Base-by-base conservation (phyloP, 1,284 basidiomycete genomes). In the Boletus albobrunnescens region DNA sequence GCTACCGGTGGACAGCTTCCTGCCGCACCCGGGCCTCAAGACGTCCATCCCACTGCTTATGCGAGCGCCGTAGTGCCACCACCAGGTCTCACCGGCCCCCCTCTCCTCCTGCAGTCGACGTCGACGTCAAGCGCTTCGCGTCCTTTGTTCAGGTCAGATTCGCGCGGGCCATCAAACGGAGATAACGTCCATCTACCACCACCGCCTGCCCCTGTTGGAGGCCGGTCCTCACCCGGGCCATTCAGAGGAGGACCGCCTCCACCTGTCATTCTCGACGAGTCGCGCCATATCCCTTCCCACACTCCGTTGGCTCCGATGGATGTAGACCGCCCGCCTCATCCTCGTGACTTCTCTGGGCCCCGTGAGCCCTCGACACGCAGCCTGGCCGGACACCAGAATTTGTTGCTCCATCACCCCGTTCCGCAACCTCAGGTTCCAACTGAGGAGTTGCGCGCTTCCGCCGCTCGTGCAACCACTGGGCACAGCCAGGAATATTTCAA, bases 1-100 rank as follows among this genome's bases (percentile, higher is more conserved):
- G 79, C 81, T 3, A 91, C 82, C 8, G 91, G 90, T 8, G 79
- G 80, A 19, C 80, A 84, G 46, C 69, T 94, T 3, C 89, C 86
- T 58, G 77, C 89, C 19, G 84, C 92, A 1, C 94, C 94, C 19
- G 82, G 84, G 2, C 94, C 94, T 2, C 89, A 94, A 60, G 94
- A 97, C 60, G 93, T 97, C 0, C 94, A 96, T 57, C 93, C 93
- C 0, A 94, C 93, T 2, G 91, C 92, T 11, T 97, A 96, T 61
- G 86, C 90, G 0, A 87, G 80, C 52, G 76, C 82, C 0, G 76
- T 83, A 19, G 78, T 84, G 11, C 80, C 82, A 10, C 83, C 86
- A 19, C 76, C 79, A 6, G 79, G 80, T 13, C 68, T 85, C 11
- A 71, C 69, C 13, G 83, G 83, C 0, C 82, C 82, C 0, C 81